A percentile compares a stretch with the other conserved stretches of the same genome.
Conservation (phyloP, 352 stramenopile species). For the Globisporangium cederbergense region DNA sequence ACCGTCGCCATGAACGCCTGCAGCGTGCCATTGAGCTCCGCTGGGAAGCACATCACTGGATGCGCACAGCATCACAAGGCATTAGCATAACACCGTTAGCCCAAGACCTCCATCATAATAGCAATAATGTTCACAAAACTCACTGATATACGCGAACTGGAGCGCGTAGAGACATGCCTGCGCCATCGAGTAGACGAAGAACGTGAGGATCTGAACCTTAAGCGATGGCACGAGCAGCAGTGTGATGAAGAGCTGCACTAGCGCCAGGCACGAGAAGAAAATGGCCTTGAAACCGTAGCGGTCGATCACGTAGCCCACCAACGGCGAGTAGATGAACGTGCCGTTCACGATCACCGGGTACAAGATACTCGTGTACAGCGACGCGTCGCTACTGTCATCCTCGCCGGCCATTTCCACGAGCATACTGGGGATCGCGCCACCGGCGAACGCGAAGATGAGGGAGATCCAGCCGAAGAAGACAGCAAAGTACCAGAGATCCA, state of each 20-base stretch:
- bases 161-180: slow-evolving; percentile 75
- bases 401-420: slow-evolving; percentile 35
- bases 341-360: slow-evolving; percentile 78
- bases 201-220: slow-evolving; percentile 53
- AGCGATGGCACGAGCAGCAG: slow-evolving; percentile 65
- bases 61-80: not conserved
- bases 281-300: slow-evolving; percentile 77
- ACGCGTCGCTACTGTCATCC: slow-evolving; percentile 14
- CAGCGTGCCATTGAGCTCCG: slow-evolving; percentile 70
- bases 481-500: slow-evolving; percentile 76
- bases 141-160: slow-evolving; percentile 87
- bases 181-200: slow-evolving; percentile 72
- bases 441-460: slow-evolving; percentile 75
- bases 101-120: not conserved
- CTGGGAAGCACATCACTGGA: slow-evolving; percentile 79
- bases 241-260: slow-evolving; percentile 64
- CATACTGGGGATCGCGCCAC: slow-evolving; percentile 71
- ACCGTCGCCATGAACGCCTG: slow-evolving; percentile 72
- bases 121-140: slow-evolving; percentile 13
- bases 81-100: not conserved
- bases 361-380: slow-evolving; percentile 62
- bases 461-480: slow-evolving; percentile 82
- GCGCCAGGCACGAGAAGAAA: slow-evolving; percentile 54
- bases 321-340: slow-evolving; percentile 74
- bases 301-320: slow-evolving; percentile 74